Base-by-base conservation (phyloP, 1,284 basidiomycete species). In the Athelia psychrophila region DNA sequence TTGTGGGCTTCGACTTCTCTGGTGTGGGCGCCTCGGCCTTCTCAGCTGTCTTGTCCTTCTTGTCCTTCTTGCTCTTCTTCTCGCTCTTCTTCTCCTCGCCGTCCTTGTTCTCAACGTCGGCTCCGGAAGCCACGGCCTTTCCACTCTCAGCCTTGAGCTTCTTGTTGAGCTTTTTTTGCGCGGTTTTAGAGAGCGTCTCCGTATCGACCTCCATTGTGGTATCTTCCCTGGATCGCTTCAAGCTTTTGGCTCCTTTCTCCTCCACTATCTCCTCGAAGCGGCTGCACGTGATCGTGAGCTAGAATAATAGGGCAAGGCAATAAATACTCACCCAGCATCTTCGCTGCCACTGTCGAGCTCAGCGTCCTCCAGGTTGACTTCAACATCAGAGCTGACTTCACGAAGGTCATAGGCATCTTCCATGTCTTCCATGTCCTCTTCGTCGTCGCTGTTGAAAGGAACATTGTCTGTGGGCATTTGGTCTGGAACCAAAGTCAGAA, bases 331-430 rank as follows among this genome's bases (percentile, higher is more conserved):
- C 65, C 71, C 70, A 18, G 66, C 75, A 50, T 72, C 81, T 65
- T 83, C 84, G 18, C 79, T 79, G 54, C 87, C 82, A 55, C 73
- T 81, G 19, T 83, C 81, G 46, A 84, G 60, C 47, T 83, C 86
- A 24, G 77, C 38, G 6, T 42, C 38, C 6, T 42, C 76, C 0
- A 77, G 74, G 52, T 84, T 71, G 52, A 88, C 70, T 63, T 89
- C 87, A 38, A 88, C 87, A 60, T 91, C 89, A 8, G 87, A 91
- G 69, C 85, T 86, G 48, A 90, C 83, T 44, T 88, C 87, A 23
- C 74, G 76, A 19, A 90, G 75, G 59, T 84, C 78, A 60, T 80
- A 86, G 0, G 68, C 79, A n/a, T 77, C 83, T 49, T 84, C 78
- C 27, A 30, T 30, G 13, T 30, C 27, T 23, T 78, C 79, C 27